Percentiles rank a stretch among this genome's conserved stretches.
phyloP scores from a whole-genome alignment of 345 rosid genomes.

The Boechera retrofracta region DNA sequence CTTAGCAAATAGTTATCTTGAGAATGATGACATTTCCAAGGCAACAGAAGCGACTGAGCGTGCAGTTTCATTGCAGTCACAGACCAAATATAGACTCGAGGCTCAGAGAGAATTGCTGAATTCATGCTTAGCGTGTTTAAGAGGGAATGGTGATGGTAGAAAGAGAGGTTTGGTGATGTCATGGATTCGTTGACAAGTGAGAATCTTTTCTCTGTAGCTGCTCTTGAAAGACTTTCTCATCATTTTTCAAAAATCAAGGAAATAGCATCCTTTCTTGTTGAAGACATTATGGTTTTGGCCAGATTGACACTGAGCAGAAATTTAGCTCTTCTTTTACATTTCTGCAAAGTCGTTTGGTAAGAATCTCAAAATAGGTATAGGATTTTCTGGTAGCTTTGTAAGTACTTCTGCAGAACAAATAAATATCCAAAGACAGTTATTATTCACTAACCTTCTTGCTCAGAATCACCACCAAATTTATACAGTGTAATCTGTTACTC shows the following conservation, averaged over 20 bases:
- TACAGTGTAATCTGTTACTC: neutral
- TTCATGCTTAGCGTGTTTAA: neutral
- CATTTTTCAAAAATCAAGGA: neutral
- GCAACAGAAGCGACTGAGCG: neutral
- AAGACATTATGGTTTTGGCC: neutral
- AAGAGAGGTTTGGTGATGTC: neutral
- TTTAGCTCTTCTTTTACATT: neutral
- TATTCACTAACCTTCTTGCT: neutral
- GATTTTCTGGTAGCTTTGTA: neutral
- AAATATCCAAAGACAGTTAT: neutral
- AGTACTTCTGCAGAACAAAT: neutral
- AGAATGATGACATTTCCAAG: neutral
- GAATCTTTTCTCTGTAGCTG: neutral
- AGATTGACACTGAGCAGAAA: neutral
- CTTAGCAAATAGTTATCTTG: slow-evolving; percentile 1
- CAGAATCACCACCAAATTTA: neutral
- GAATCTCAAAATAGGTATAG: neutral
- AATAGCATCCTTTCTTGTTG: neutral
- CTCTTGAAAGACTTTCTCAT: neutral
- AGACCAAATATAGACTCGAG: neutral
- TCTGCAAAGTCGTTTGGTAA: neutral
- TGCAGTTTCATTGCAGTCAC: neutral
- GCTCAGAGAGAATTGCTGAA: slow-evolving; percentile 2
- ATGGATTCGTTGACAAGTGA: neutral
- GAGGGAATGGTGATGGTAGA: neutral